Evolutionary conservation across 192 early-diverging fungal genomes (phyloP).

Genomic region (Endogone sp.): DNA sequence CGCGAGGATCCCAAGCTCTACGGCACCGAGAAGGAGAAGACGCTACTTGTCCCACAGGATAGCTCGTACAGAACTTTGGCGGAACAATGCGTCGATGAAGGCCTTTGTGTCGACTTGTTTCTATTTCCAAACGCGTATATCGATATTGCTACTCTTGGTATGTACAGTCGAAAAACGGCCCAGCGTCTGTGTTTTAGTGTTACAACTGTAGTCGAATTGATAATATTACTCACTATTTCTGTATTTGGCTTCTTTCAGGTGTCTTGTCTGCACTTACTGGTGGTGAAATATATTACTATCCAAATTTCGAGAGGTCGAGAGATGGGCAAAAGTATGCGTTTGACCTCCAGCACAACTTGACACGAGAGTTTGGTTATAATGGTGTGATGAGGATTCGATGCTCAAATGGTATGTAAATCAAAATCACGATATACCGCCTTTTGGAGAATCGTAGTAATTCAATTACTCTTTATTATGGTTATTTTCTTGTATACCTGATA

Average conservation of each 20-base stretch:
- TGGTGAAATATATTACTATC: slow-evolving; percentile 80
- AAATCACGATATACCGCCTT: background rate
- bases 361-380: slow-evolving; percentile 83
- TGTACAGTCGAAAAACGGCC: background rate
- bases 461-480: background rate
- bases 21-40: slow-evolving; percentile 88
- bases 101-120: slow-evolving; percentile 86
- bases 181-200: slow-evolving; percentile 10
- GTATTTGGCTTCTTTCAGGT: slow-evolving; percentile 30
- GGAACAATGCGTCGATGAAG: slow-evolving; percentile 73
- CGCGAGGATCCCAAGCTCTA: slow-evolving; percentile 90
- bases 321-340: slow-evolving; percentile 70
- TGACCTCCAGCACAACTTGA: slow-evolving; percentile 67
- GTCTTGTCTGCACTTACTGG: slow-evolving; percentile 80
- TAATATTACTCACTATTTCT: too few relatives aligned
- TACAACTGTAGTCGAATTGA: slow-evolving; percentile 1
- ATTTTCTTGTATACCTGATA: background rate
- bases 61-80: slow-evolving; percentile 82
- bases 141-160: slow-evolving; percentile 84
- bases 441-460: background rate
- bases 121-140: slow-evolving; percentile 86
- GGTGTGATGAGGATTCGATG: slow-evolving; percentile 83
- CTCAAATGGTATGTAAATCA: slow-evolving; percentile 64
- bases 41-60: slow-evolving; percentile 83
- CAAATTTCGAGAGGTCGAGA: slow-evolving; percentile 70